phyloP scores from a whole-genome alignment of 495 filamentous ascomycete species.

The Neurospora sp. region DNA sequence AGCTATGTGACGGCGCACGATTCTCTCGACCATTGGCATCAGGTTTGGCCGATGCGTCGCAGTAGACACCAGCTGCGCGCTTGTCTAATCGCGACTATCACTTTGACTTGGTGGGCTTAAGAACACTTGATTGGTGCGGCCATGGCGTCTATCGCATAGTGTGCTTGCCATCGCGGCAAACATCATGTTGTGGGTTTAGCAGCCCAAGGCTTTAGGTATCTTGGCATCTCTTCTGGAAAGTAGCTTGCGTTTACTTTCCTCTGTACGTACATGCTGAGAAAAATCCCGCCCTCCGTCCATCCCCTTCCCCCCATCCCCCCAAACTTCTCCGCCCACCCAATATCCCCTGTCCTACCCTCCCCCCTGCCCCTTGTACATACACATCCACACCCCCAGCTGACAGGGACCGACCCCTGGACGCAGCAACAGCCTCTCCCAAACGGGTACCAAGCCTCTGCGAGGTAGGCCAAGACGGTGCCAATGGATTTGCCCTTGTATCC shows the following conservation, averaged over 20 bases:
- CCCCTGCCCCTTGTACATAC: background rate
- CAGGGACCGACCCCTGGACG: constrained; percentile 12
- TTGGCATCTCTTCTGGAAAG: background rate
- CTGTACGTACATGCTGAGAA: background rate
- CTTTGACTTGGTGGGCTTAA: background rate
- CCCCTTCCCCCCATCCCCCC: constrained; percentile 2
- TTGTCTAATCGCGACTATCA: background rate
- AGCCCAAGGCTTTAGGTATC: background rate
- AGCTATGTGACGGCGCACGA: background rate
- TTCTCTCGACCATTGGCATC: background rate
- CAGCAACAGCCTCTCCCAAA: constrained; percentile 15
- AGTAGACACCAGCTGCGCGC: background rate
- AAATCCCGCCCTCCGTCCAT: background rate
- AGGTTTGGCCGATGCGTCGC: background rate
- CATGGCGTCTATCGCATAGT: background rate
- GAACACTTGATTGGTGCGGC: background rate
- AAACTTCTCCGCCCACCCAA: constrained; percentile 1
- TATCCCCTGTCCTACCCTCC: background rate
- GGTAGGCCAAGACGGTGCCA: constrained; percentile 13
- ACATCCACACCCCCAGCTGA: constrained; percentile 9
- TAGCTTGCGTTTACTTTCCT: background rate
- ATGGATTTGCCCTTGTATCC: constrained; percentile 15
- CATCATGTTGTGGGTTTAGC: background rate
- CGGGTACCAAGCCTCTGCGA: constrained; percentile 16
- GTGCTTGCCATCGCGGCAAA: background rate